A percentile compares a stretch with the other conserved stretches of the same genome.
These are phyloP conservation scores for Backusella westeae DNA, from an alignment of 192 early-diverging fungal genomes.

Conservation along the genomic window DNA sequence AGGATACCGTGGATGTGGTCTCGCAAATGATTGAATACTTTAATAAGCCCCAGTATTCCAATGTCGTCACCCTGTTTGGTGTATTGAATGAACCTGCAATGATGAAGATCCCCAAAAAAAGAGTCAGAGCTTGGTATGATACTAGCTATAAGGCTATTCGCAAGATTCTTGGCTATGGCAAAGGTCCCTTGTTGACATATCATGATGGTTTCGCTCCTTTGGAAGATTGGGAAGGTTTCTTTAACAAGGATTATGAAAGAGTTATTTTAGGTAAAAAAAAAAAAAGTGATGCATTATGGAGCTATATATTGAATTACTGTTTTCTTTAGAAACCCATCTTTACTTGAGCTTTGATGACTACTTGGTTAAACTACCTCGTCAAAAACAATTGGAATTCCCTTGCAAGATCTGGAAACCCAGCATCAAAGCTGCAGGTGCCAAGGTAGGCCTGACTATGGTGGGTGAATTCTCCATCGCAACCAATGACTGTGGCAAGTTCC, in stretches of 20 bases:
- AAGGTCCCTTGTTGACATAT: constrained; percentile 32
- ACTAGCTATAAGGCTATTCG: constrained; percentile 38
- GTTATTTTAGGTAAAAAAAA: constrained; percentile 40
- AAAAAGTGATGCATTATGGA: neutral
- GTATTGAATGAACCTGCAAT: constrained; percentile 50
- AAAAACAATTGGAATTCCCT: constrained; percentile 29
- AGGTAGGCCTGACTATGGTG: constrained; percentile 60
- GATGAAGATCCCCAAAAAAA: constrained; percentile 19
- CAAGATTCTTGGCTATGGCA: constrained; percentile 24
- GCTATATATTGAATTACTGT: neutral
- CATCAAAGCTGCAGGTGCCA: constrained; percentile 35
- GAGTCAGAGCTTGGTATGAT: constrained; percentile 41
- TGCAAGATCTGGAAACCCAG: constrained; percentile 19
- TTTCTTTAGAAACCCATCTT: constrained; percentile 42
- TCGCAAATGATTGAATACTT: constrained; percentile 54
- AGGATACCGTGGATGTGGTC: constrained; percentile 49
- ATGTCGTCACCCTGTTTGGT: constrained; percentile 48
- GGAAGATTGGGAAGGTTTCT: constrained; percentile 36
- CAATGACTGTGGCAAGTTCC: constrained; percentile 71
- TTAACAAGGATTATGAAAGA: constrained; percentile 32
- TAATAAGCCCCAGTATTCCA: constrained; percentile 40
- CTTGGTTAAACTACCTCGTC: constrained; percentile 27
- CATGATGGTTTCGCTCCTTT: constrained; percentile 48
- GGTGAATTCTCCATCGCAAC: constrained; percentile 72
- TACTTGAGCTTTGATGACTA: constrained; percentile 47